Conservation (phyloP, 2,329 filamentous ascomycete species). For the Celoporthe dispersa region DNA sequence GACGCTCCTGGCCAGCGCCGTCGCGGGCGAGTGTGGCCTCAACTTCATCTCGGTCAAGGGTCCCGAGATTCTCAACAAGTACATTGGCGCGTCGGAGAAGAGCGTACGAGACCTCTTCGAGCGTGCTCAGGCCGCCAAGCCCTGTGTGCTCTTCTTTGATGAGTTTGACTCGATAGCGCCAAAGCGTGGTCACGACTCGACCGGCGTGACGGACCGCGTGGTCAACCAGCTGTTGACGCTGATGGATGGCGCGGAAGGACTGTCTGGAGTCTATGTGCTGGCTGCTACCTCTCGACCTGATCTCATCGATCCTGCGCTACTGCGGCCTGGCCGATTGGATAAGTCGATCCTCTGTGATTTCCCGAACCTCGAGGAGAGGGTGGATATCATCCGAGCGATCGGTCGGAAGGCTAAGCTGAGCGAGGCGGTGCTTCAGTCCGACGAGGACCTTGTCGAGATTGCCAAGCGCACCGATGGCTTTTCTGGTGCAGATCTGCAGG, state of each 20-base stretch:
- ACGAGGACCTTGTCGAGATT: slow-evolving; percentile 69
- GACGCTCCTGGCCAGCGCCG: slow-evolving; percentile 90
- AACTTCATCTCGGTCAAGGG: slow-evolving; percentile 99
- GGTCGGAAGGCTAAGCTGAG: slow-evolving; percentile 78
- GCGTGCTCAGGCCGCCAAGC: slow-evolving; percentile 84
- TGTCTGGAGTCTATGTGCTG: slow-evolving; percentile 93
- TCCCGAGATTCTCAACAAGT: slow-evolving; percentile 98
- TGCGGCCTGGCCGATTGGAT: slow-evolving; percentile 89
- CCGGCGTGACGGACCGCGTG: slow-evolving; percentile 96
- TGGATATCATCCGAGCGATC: slow-evolving; percentile 88
- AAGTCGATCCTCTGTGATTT: slow-evolving; percentile 93
- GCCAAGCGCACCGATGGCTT: slow-evolving; percentile 84
- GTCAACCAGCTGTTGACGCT: slow-evolving; percentile 98
- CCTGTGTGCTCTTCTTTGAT: slow-evolving; percentile 97
- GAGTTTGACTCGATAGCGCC: slow-evolving; percentile 98
- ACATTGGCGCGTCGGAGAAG: slow-evolving; percentile 97
- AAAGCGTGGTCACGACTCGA: slow-evolving; percentile 95
- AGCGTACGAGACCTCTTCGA: slow-evolving; percentile 94
- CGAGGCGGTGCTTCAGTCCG: slow-evolving; percentile 62
- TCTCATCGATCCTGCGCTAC: slow-evolving; percentile 89
- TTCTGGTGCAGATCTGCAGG: slow-evolving; percentile 92
- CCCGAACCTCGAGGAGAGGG: slow-evolving; percentile 76
- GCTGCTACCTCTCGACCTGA: slow-evolving; percentile 94
- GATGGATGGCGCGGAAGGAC: slow-evolving; percentile 96
- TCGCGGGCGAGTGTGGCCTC: slow-evolving; percentile 95